These are phyloP conservation scores for Trichophyton benhamiae DNA, from an alignment of 2,329 filamentous ascomycete species.

Conservation along the genomic window DNA sequence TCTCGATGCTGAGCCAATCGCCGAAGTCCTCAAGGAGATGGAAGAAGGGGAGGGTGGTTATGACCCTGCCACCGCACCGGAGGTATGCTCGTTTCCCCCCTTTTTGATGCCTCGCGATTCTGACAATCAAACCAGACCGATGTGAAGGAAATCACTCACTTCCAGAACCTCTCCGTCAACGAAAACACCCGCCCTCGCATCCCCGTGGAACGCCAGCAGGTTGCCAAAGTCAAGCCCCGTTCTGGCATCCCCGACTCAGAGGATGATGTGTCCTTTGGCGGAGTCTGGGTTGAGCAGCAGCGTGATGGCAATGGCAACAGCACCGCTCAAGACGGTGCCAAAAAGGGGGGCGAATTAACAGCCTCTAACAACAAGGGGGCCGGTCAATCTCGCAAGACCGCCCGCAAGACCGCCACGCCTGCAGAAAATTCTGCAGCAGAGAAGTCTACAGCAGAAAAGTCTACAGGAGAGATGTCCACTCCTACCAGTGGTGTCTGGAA, in stretches of 20 bases:
- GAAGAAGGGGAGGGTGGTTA: constrained; percentile 2
- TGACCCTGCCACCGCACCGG: background rate
- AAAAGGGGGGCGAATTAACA: constrained; percentile 11
- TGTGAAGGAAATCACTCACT: constrained; percentile 1
- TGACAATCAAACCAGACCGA: background rate
- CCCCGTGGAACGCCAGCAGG: background rate
- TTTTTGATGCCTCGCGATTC: background rate
- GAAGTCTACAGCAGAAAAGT: background rate
- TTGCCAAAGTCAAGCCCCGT: background rate
- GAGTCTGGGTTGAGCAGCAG: constrained; percentile 14
- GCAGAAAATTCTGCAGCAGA: no score
- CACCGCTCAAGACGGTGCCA: background rate
- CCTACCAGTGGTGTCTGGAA: background rate
- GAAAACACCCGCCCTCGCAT: background rate
- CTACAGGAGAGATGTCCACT: background rate
- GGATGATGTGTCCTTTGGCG: constrained; percentile 11
- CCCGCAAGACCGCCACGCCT: background rate
- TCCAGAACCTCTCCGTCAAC: constrained; percentile 5
- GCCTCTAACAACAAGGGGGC: constrained; percentile 16
- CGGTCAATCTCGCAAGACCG: constrained; percentile 11
- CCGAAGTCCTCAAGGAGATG: constrained; percentile 20
- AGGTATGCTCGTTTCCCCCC: background rate
- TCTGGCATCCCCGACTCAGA: constrained; percentile 6
- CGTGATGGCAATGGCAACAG: background rate
- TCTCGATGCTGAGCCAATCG: constrained; percentile 22